These are phyloP conservation scores for Syzygium syzygioides DNA, from an alignment of 441 rosid species.

Conservation along the genomic window DNA sequence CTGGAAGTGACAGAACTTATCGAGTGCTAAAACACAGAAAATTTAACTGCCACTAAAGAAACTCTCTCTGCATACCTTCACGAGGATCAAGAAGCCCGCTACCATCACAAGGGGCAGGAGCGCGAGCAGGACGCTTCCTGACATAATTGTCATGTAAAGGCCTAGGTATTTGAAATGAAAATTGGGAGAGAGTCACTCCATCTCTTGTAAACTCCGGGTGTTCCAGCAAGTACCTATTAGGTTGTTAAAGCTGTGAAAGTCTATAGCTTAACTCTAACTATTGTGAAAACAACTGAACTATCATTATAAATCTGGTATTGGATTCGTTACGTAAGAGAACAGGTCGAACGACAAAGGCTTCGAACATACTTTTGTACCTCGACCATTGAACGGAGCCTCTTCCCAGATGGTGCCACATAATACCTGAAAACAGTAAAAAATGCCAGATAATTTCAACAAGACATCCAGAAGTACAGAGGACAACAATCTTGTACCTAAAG, in stretches of 20 bases:
- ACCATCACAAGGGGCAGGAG: constrained; percentile 27
- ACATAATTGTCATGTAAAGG: constrained; percentile 76
- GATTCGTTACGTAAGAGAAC: neutral
- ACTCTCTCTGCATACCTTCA: constrained; percentile 39
- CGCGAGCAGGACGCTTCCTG: constrained; percentile 56
- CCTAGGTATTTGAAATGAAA: constrained; percentile 87
- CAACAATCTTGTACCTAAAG: neutral
- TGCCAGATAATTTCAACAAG: neutral
- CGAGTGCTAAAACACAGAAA: neutral
- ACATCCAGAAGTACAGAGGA: neutral
- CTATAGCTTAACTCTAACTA: neutral
- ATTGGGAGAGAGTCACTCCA: constrained; percentile 57
- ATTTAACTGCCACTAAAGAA: neutral
- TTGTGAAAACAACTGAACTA: neutral
- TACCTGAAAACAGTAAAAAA: constrained; percentile 47
- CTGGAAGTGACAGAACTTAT: neutral
- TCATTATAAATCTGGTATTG: neutral
- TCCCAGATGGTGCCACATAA: constrained; percentile 81
- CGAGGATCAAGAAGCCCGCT: constrained; percentile 21
- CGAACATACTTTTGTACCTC: constrained; percentile 73
- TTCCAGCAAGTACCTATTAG: constrained; percentile 57
- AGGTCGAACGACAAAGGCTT: neutral
- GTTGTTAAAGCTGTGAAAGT: neutral
- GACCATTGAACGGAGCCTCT: constrained; percentile 80
- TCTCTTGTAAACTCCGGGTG: constrained; percentile 48